These are phyloP conservation scores for Euphorbia peplus DNA, from an alignment of 345 rosid species.

Conservation along the genomic window DNA sequence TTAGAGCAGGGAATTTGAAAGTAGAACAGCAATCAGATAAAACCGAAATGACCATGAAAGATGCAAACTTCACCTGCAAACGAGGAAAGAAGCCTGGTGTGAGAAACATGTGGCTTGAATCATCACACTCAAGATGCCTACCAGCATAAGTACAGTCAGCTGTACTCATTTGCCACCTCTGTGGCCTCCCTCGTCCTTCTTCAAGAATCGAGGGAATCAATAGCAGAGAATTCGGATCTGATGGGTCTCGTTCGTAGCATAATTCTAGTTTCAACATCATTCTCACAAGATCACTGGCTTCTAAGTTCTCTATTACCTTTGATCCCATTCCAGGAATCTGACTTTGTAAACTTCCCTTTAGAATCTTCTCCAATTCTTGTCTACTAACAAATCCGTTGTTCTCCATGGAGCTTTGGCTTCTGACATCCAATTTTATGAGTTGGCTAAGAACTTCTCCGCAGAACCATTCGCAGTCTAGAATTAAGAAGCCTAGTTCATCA, in stretches of 20 bases:
- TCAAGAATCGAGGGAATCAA: slow-evolving; percentile 89
- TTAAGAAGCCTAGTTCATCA: slow-evolving; percentile 62
- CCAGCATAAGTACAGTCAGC: slow-evolving; percentile 63
- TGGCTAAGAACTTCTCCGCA: slow-evolving; percentile 79
- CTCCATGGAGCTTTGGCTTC: slow-evolving; percentile 53
- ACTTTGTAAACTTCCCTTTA: slow-evolving; percentile 68
- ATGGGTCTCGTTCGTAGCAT: slow-evolving; percentile 74
- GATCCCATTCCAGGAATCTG: slow-evolving; percentile 89
- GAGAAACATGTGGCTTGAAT: slow-evolving; percentile 85
- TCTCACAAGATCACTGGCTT: slow-evolving; percentile 57
- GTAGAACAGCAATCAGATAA: neutral
- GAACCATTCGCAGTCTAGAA: slow-evolving; percentile 89
- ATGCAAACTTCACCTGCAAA: slow-evolving; percentile 57
- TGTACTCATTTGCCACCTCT: slow-evolving; percentile 65
- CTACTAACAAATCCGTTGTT: slow-evolving; percentile 63
- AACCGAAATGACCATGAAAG: slow-evolving; percentile 2
- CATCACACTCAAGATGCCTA: slow-evolving; percentile 89
- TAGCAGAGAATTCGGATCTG: slow-evolving; percentile 61
- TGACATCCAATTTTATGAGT: slow-evolving; percentile 61
- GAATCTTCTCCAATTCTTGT: slow-evolving; percentile 71
- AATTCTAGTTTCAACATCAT: slow-evolving; percentile 91
- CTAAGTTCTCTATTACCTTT: slow-evolving; percentile 73
- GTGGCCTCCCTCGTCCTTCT: slow-evolving; percentile 86
- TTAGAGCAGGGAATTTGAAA: neutral
- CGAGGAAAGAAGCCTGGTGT: slow-evolving; percentile 92